Conservation (phyloP, 345 rosid genomes). For the Salix exigua region DNA sequence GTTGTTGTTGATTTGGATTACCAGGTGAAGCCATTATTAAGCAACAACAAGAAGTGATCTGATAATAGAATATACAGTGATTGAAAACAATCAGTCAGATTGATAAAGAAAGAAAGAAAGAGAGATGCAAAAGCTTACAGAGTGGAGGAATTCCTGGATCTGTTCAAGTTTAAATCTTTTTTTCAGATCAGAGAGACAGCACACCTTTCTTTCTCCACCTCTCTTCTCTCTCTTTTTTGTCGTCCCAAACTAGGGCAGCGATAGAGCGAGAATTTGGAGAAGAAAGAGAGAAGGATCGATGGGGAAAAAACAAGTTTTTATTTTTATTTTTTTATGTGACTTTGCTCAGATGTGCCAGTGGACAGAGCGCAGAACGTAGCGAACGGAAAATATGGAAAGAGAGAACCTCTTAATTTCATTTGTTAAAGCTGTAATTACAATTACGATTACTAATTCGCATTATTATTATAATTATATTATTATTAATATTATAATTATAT, state of each 20-base stretch:
- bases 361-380: background rate
- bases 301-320: background rate
- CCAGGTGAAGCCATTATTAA: constrained; percentile 35
- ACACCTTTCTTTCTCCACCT: background rate
- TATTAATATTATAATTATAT: background rate
- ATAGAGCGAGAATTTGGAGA: background rate
- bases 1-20: constrained; percentile 24
- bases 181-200: constrained; percentile 1
- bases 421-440: background rate
- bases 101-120: background rate
- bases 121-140: constrained; percentile 1
- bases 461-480: background rate
- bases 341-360: background rate
- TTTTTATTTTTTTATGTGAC: background rate
- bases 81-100: background rate
- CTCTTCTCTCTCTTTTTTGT: background rate
- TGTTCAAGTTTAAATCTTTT: background rate
- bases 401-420: background rate
- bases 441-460: background rate
- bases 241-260: background rate
- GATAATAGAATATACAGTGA: background rate
- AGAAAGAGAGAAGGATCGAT: background rate
- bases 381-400: background rate
- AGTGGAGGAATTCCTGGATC: background rate
- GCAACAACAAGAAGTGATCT: background rate